A percentile compares a stretch with the other conserved stretches of the same genome.
Evolutionary conservation across 202 grass and related monocot genomes (phyloP).

Genomic region (Tripidium arundinaceum): DNA sequence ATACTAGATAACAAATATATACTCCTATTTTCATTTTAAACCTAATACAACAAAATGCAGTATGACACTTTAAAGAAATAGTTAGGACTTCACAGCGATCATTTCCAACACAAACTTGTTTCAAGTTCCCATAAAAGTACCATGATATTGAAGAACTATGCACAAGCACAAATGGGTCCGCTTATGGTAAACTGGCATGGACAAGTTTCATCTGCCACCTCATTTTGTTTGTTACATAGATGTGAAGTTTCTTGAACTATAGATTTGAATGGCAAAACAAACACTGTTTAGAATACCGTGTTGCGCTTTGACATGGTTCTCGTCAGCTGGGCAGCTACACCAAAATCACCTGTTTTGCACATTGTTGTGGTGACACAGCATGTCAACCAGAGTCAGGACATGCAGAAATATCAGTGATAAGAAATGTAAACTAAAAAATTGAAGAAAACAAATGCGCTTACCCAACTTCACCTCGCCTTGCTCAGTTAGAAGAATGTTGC

Average conservation of each 20-base stretch:
- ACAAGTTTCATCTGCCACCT: slow-evolving; percentile 15
- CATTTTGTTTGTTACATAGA: background rate
- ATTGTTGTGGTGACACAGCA: slow-evolving; percentile 11
- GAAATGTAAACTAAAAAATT: slow-evolving; percentile 36
- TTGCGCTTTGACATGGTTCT: slow-evolving; percentile 99
- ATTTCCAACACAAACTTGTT: slow-evolving; percentile 12
- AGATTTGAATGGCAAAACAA: slow-evolving; percentile 32
- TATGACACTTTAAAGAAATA: background rate
- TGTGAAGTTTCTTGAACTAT: slow-evolving; percentile 5
- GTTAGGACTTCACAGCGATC: background rate
- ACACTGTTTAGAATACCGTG: slow-evolving; percentile 60
- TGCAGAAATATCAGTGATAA: slow-evolving; percentile 9
- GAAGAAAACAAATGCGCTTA: slow-evolving; percentile 44
- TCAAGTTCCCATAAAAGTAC: slow-evolving; percentile 15
- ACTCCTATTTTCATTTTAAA: background rate
- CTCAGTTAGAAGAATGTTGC: slow-evolving; percentile 96
- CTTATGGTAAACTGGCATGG: slow-evolving; percentile 10
- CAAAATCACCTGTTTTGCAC: slow-evolving; percentile 87
- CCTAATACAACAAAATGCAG: background rate
- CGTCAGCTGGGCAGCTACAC: slow-evolving; percentile 93
- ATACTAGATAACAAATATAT: background rate
- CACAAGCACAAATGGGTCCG: slow-evolving; percentile 1
- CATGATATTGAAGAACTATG: background rate
- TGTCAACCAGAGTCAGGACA: background rate
- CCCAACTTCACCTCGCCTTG: slow-evolving; percentile 99